Evolutionary conservation across 2,329 filamentous ascomycete genomes (phyloP).

Genomic region (Bipolaris cookei): DNA sequence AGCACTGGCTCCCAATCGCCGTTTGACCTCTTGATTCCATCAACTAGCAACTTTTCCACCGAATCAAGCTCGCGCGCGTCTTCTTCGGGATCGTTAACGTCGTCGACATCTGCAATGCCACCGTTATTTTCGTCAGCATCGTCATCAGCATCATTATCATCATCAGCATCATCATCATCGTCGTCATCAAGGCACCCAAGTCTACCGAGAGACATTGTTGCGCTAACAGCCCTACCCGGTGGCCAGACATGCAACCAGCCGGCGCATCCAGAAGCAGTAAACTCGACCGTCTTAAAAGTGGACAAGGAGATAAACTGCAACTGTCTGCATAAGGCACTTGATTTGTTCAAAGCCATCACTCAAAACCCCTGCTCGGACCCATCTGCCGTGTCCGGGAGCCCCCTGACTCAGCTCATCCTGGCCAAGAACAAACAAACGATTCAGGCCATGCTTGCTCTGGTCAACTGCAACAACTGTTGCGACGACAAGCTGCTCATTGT

Average conservation of each 20-base stretch:
- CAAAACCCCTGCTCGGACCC: constrained; percentile 6
- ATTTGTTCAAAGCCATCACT: constrained; percentile 7
- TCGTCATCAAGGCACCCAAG: constrained; percentile 1
- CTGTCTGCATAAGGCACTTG: constrained; percentile 12
- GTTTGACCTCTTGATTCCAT: background rate
- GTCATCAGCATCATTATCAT: background rate
- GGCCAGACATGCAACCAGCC: background rate
- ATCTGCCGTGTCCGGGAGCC: background rate
- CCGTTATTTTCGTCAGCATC: background rate
- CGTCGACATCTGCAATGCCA: background rate
- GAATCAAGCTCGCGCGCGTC: background rate
- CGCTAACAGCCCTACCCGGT: background rate
- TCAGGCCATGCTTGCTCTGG: constrained; percentile 5
- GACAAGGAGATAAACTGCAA: background rate
- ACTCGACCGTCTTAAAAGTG: background rate
- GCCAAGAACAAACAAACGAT: constrained; percentile 11
- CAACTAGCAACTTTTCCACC: background rate
- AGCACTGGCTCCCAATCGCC: background rate
- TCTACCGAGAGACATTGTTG: background rate
- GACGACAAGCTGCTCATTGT: constrained; percentile 7
- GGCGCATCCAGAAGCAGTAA: background rate
- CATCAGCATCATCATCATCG: background rate
- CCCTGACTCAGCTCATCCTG: constrained; percentile 4
- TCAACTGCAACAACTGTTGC: constrained; percentile 4
- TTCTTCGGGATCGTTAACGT: background rate